phyloP scores from a whole-genome alignment of 1,284 basidiomycete genomes.

The Volvariella surrecta region DNA sequence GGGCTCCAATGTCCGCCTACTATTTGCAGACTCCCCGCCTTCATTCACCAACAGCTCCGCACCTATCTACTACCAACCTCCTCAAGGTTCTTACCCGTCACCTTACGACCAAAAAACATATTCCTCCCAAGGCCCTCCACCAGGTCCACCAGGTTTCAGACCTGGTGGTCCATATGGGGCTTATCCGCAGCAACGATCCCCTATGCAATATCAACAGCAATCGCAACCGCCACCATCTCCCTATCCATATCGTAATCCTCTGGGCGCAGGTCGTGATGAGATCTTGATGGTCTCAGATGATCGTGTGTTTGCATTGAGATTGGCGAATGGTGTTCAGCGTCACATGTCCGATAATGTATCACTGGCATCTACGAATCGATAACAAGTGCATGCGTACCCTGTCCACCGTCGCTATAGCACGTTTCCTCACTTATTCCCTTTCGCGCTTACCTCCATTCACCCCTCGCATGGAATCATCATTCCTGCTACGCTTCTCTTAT shows the following conservation, averaged over 20 bases:
- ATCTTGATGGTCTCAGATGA: slow-evolving; percentile 78
- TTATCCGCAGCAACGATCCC: not conserved
- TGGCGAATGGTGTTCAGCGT: slow-evolving; percentile 28
- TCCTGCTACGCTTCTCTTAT: too few species aligned
- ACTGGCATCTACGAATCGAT: slow-evolving; percentile 15
- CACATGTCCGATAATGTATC: slow-evolving; percentile 19
- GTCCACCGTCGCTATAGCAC: too few species aligned
- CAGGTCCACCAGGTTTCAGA: not conserved
- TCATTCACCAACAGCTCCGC: slow-evolving; percentile 41
- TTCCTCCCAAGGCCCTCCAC: slow-evolving; percentile 5
- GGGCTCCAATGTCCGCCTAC: slow-evolving; percentile 78
- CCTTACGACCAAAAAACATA: slow-evolving; percentile 18
- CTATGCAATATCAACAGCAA: slow-evolving; percentile 17
- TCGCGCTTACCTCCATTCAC: too few species aligned
- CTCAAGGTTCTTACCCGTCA: too few species aligned
- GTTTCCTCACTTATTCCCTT: too few species aligned
- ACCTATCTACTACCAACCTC: slow-evolving; percentile 11
- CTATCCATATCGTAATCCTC: slow-evolving; percentile 33
- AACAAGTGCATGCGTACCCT: too few species aligned
- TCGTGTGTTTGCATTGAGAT: slow-evolving; percentile 60
- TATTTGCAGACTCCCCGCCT: slow-evolving; percentile 93
- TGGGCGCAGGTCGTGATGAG: slow-evolving; percentile 58
- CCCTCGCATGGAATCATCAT: too few species aligned
- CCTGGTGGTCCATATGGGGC: not conserved
- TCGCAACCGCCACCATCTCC: slow-evolving; percentile 12